phyloP scores from a whole-genome alignment of 768 basidiomycete genomes.

The Pleurotus citrinopileatus region DNA sequence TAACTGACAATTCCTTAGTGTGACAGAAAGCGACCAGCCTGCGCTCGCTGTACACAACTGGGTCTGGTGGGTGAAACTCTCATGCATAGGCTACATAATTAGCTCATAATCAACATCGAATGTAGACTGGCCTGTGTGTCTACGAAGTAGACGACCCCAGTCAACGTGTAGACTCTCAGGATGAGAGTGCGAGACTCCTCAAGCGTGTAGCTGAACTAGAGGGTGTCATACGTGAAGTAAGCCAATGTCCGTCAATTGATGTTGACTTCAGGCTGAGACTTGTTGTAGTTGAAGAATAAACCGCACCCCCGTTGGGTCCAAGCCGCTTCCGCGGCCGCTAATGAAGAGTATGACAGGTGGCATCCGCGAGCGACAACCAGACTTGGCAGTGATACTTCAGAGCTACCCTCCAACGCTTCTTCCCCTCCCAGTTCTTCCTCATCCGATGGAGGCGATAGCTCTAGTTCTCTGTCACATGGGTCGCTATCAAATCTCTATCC shows the following conservation, averaged over 20 bases:
- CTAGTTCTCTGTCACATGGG: slow-evolving; percentile 7
- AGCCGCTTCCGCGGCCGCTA: slow-evolving; percentile 34
- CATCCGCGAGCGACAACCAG: slow-evolving; percentile 17
- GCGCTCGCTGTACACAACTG: slow-evolving; percentile 49
- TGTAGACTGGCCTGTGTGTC: slow-evolving; percentile 75
- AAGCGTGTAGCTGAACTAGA: slow-evolving; percentile 81
- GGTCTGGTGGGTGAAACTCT: slow-evolving; percentile 34
- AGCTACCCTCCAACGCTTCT: slow-evolving; percentile 22
- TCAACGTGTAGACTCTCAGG: slow-evolving; percentile 44
- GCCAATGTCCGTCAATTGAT: slow-evolving; percentile 32
- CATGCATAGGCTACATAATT: neutral
- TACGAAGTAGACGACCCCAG: slow-evolving; percentile 81
- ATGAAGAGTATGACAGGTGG: slow-evolving; percentile 27
- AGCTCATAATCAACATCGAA: neutral
- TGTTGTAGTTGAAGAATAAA: slow-evolving; percentile 62
- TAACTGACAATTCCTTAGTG: slow-evolving; percentile 39
- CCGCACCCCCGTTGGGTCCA: slow-evolving; percentile 67
- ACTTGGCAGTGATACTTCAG: slow-evolving; percentile 16
- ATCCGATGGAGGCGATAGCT: slow-evolving; percentile 25
- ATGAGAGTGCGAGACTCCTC: slow-evolving; percentile 64
- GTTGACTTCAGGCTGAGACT: neutral
- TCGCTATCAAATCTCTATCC: slow-evolving; percentile 12
- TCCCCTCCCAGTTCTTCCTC: slow-evolving; percentile 28
- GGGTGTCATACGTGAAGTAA: slow-evolving; percentile 77
- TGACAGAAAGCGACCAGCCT: slow-evolving; percentile 48